Percentiles rank a stretch among this genome's conserved stretches.
Evolutionary conservation across 1,139 yeast genomes (phyloP).

Genomic region (Zygosaccharomyces pseudobailii): DNA sequence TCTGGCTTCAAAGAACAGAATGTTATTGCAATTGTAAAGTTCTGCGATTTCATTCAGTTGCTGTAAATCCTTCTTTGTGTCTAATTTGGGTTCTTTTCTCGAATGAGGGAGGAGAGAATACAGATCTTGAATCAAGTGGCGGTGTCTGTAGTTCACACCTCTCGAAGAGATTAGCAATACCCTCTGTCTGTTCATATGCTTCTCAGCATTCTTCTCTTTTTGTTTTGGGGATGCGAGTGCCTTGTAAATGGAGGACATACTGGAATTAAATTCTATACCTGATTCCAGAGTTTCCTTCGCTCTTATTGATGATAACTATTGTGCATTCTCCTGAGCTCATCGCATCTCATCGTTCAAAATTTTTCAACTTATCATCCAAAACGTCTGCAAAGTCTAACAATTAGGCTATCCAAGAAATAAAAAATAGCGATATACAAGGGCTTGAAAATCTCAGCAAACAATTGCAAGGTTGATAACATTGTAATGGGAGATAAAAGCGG

Average conservation of each 20-base stretch:
- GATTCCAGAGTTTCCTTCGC: not conserved
- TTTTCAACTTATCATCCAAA: conserved; percentile 11
- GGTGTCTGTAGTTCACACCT: conserved; percentile 91
- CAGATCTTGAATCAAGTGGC: conserved; percentile 86
- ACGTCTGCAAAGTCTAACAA: not conserved
- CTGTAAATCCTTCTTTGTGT: conserved; percentile 81
- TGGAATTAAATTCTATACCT: not conserved
- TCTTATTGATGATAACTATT: not conserved
- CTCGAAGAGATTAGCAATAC: conserved; percentile 86
- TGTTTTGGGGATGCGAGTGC: conserved; percentile 34
- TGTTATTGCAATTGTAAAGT: conserved; percentile 92
- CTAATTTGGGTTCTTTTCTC: conserved; percentile 93
- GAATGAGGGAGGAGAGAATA: conserved; percentile 84
- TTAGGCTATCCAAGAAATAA: not conserved
- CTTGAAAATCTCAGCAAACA: not conserved
- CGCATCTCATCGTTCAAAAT: conserved; percentile 16
- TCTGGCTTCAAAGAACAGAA: conserved; percentile 91
- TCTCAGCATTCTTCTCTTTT: conserved; percentile 28
- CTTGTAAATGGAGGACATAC: conserved; percentile 46
- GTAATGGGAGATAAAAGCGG: conserved; percentile 16
- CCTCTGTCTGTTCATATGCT: conserved; percentile 63
- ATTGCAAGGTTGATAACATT: not conserved
- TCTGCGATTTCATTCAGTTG: conserved; percentile 95
- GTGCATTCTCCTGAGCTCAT: conserved; percentile 10
- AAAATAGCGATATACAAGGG: not conserved